Evolutionary conservation across 345 rosid genomes (phyloP), one percentile per base, ranked within the genome.

Genomic region (Turritis glabra): DNA sequence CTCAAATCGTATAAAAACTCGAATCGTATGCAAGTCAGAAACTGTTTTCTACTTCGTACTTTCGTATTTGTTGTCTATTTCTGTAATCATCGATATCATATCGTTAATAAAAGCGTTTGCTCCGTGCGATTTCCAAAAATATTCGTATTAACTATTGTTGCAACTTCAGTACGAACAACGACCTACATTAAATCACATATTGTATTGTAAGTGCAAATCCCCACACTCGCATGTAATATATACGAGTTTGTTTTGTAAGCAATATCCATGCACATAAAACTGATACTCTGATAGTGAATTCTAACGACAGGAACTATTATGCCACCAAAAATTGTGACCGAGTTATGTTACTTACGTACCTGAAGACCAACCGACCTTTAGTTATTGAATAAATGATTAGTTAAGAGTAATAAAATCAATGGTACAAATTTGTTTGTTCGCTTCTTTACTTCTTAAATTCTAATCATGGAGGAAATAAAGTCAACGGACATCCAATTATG

Each of bases 401-500:
- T 33, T 47, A 35, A 35, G 51, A 48, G 44, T 32, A 22, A 69
- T 33, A 7, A 46, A 70, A 58, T 72, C 7, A 27, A 32, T 7
- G 13, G 18, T 14, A 48, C 53, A 18, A 29, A 8, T 47, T 46
- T 44, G 26, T 33, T 38, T 56, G 30, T 17, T 38, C 18, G 7
- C 53, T 58, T 65, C 18, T 27, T 65, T 46, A 37, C 66, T 21
- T 41, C 52, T 40, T 21, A 29, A 65, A 64, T 14, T 62, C 1
- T 72, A 26, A 62, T 62, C 62, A 74, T 27, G 41, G 19, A 58
- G 21, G 26, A 38, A 50, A 55, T 4, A 75, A 58, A 41, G 79
- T 75, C 79, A 75, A 75, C 38, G 69, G 56, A 68, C 68, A 67
- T 67, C 44, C 27, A 67, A 75, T 75, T 29, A 75, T 75, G 38